These are phyloP conservation scores for Xylogone sp. DNA, from an alignment of 2,329 filamentous ascomycete genomes.

Conservation along the genomic window DNA sequence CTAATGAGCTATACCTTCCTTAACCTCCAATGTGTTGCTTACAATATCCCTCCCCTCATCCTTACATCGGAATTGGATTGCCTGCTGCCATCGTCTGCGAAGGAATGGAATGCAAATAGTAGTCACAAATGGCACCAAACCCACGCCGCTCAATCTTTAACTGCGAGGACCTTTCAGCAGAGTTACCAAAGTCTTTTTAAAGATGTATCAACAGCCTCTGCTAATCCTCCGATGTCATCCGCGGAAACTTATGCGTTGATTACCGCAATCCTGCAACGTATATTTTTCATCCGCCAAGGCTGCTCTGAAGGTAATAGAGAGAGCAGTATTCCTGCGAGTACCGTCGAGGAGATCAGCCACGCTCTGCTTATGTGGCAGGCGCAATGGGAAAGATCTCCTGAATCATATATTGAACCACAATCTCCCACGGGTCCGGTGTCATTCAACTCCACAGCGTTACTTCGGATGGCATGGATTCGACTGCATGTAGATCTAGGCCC, in stretches of 20 bases:
- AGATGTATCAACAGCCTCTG: too few species aligned
- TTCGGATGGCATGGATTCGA: conserved; percentile 60
- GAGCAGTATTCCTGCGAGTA: too few species aligned
- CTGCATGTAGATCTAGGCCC: conserved; percentile 63
- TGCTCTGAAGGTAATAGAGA: too few species aligned
- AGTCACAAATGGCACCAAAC: conserved; percentile 16
- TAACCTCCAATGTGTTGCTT: conserved; percentile 58
- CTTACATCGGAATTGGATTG: conserved; percentile 58
- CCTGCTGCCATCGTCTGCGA: conserved; percentile 49
- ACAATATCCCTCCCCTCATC: conserved; percentile 54
- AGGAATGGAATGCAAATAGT: conserved; percentile 54
- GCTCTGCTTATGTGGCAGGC: too few species aligned
- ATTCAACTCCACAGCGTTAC: conserved; percentile 60
- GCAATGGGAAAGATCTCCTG: too few species aligned
- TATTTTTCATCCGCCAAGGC: too few species aligned
- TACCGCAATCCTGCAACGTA: too few species aligned
- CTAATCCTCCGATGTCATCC: too few species aligned
- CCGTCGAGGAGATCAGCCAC: conserved; percentile 26
- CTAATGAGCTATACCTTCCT: conserved; percentile 60
- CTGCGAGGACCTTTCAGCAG: too few species aligned
- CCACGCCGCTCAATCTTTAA: too few species aligned
- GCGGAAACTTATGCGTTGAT: too few species aligned
- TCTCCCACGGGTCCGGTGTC: conserved; percentile 57
- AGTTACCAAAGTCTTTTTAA: too few species aligned
- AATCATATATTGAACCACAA: conserved; percentile 40